Conservation (phyloP, 495 filamentous ascomycete genomes). For the Neurospora sp. region DNA sequence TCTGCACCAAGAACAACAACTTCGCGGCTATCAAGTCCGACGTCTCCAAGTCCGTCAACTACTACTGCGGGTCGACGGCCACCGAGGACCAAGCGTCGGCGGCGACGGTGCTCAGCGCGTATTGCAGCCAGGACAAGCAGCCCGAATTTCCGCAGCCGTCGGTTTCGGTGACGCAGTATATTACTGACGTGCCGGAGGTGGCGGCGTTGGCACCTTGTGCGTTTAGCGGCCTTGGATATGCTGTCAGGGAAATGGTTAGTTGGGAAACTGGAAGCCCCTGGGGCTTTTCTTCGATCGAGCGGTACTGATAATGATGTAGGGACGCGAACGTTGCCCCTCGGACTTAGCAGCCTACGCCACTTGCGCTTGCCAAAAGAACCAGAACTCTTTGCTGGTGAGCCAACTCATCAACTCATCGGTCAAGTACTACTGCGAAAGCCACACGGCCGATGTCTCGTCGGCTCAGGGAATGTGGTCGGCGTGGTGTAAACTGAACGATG, state of each 20-base stretch:
- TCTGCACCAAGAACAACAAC: conserved; percentile 41
- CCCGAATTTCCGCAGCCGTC: conserved; percentile 28
- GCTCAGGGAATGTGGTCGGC: conserved; percentile 38
- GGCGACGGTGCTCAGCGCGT: conserved; percentile 31
- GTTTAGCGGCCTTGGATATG: conserved; percentile 25
- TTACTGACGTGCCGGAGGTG: conserved; percentile 38
- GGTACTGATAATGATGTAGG: conserved; percentile 5
- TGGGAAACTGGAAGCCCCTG: not conserved
- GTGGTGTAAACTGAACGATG: conserved; percentile 37
- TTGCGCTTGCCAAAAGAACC: conserved; percentile 39
- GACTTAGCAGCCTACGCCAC: conserved; percentile 32
- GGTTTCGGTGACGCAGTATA: conserved; percentile 28
- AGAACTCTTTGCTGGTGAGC: conserved; percentile 30
- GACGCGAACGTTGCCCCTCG: conserved; percentile 24
- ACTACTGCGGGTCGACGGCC: conserved; percentile 32
- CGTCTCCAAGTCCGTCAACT: conserved; percentile 28
- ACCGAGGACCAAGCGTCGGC: conserved; percentile 37
- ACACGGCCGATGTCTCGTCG: conserved; percentile 32
- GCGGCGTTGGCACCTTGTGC: conserved; percentile 37
- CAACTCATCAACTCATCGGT: conserved; percentile 30
- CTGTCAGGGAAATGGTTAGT: conserved; percentile 30
- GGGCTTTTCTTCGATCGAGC: not conserved
- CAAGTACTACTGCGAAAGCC: conserved; percentile 28
- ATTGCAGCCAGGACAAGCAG: conserved; percentile 33
- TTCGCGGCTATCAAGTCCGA: conserved; percentile 26